phyloP scores from a whole-genome alignment of 1,139 yeast genomes.

The Groenewaldozyma sp. region DNA sequence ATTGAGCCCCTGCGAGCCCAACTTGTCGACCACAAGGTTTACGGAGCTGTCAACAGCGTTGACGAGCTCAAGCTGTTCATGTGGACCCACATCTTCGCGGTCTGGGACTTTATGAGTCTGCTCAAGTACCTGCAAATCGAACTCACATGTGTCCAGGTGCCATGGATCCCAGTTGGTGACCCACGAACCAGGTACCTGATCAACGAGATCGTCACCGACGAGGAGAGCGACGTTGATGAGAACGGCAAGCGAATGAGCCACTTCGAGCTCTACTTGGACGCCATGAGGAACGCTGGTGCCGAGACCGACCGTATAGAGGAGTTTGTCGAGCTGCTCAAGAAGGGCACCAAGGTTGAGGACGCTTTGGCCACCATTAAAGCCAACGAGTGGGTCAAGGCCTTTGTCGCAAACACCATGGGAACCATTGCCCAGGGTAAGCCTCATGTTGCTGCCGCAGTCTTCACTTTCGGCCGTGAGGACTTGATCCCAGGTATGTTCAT shows the following conservation, averaged over 20 bases:
- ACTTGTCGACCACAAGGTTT: slow-evolving; percentile 16
- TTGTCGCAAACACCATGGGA: slow-evolving; percentile 67
- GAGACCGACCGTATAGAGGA: slow-evolving; percentile 12
- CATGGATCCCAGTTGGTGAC: slow-evolving; percentile 19
- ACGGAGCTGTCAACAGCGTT: slow-evolving; percentile 15
- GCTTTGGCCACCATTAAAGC: slow-evolving; percentile 12
- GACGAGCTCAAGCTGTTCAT: slow-evolving; percentile 14
- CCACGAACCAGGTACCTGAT: slow-evolving; percentile 17
- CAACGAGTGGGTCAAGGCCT: slow-evolving; percentile 11
- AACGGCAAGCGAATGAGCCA: slow-evolving; percentile 17
- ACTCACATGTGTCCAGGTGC: slow-evolving; percentile 15
- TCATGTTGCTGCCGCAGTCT: slow-evolving; percentile 19
- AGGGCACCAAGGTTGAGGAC: slow-evolving; percentile 6
- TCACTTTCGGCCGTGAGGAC: slow-evolving; percentile 19
- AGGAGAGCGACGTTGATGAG: slow-evolving; percentile 17
- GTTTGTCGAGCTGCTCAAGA: slow-evolving; percentile 11
- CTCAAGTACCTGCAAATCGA: slow-evolving; percentile 15
- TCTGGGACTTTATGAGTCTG: slow-evolving; percentile 19
- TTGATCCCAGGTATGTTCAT: slow-evolving; percentile 53
- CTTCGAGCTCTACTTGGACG: slow-evolving; percentile 15
- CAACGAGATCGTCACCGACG: slow-evolving; percentile 18
- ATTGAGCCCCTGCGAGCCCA: slow-evolving; percentile 14
- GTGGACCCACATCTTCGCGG: slow-evolving; percentile 18
- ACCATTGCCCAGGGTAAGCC: slow-evolving; percentile 43
- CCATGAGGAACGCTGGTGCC: slow-evolving; percentile 17